phyloP scores from a whole-genome alignment of 768 basidiomycete genomes.

The Chalciporus pseudorubinellus region DNA sequence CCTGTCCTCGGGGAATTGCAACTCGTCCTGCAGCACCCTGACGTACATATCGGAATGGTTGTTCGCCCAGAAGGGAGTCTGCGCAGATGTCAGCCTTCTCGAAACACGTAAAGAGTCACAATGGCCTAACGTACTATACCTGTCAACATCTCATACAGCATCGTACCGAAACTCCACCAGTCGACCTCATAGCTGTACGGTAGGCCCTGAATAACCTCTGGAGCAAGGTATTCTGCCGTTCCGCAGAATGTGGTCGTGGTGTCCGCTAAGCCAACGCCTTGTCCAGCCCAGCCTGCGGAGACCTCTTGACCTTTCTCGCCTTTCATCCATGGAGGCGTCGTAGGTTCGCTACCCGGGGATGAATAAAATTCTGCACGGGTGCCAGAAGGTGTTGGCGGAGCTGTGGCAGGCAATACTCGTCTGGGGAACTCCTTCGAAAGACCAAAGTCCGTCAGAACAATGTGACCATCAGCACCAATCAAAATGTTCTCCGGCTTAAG shows the following conservation, averaged over 20 bases:
- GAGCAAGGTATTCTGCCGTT: conserved; percentile 95
- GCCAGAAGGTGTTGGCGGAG: conserved; percentile 59
- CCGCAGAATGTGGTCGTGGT: conserved; percentile 88
- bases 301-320: conserved; percentile 53
- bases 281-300: conserved; percentile 56
- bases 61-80: conserved; percentile 93
- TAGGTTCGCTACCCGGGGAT: conserved; percentile 38
- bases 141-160: conserved; percentile 96
- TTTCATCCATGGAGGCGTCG: conserved; percentile 79
- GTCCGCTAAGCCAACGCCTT: conserved; percentile 50
- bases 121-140: conserved; percentile 64
- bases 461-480: conserved; percentile 91
- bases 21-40: conserved; percentile 84
- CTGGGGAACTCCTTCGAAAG: conserved; percentile 88
- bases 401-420: conserved; percentile 41
- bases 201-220: conserved; percentile 91
- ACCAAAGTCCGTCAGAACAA: conserved; percentile 97
- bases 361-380: conserved; percentile 54
- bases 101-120: conserved; percentile 9
- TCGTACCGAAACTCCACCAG: conserved; percentile 98
- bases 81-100: conserved; percentile 15
- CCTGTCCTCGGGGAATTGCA: conserved; percentile 85
- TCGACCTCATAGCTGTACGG: conserved; percentile 93
- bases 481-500: conserved; percentile 97
- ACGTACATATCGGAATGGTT: conserved; percentile 96